Percentiles rank a stretch among this genome's conserved stretches.
Conservation (phyloP, 306 rosid species). For the Dalbergia cultrata region DNA sequence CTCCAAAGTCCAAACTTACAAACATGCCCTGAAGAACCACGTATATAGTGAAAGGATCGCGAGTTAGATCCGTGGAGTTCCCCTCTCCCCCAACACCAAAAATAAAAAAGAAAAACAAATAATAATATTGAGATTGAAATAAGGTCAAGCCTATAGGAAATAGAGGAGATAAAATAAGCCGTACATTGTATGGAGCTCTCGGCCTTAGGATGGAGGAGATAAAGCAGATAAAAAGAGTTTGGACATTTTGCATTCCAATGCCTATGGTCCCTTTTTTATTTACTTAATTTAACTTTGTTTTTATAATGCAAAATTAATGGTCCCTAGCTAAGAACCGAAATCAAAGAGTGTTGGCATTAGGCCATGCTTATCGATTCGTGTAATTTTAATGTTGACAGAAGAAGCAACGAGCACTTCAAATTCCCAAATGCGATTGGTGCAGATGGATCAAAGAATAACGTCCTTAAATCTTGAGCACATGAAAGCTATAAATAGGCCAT, state of each 20-base stretch:
- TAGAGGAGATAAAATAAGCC: not conserved
- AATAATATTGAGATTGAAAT: not conserved
- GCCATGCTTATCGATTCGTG: not conserved
- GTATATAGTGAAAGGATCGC: no score
- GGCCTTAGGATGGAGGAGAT: not conserved
- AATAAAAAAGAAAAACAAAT: not conserved
- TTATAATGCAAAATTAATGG: not conserved
- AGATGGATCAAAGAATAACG: not conserved
- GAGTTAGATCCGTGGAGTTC: no score
- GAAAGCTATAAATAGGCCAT: slow-evolving; percentile 20
- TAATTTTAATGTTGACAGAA: not conserved
- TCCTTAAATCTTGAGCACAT: not conserved
- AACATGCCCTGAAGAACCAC: no score
- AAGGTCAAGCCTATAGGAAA: not conserved
- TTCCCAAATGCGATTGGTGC: not conserved
- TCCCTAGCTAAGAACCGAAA: not conserved
- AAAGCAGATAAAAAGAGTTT: not conserved
- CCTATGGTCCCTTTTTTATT: not conserved
- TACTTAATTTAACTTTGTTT: not conserved
- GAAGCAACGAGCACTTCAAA: not conserved
- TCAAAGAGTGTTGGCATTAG: slow-evolving; percentile 2
- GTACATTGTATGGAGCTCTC: not conserved
- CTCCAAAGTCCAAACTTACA: no score
- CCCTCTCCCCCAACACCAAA: no score
- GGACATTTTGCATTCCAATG: not conserved